Base-by-base conservation (phyloP, 1,284 basidiomycete genomes). In the Vanrija humicola region DNA sequence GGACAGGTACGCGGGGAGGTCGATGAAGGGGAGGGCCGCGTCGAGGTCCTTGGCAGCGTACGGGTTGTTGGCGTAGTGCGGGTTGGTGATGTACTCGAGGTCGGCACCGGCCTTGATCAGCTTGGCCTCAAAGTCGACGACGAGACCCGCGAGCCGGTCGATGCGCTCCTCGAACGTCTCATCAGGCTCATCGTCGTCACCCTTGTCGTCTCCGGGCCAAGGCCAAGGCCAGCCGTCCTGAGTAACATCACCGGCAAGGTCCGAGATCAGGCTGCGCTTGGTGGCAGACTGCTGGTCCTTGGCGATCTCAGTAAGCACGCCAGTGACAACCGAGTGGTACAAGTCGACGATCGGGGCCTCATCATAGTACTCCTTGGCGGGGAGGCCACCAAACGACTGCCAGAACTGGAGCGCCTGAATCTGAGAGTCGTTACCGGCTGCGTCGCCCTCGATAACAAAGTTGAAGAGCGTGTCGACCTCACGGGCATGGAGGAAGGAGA, bases 301-400 rank as follows among this genome's bases (percentile, higher is more conserved):
- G 15, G 70, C 82, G n/a, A 92, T 77, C 7, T 82, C 79, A 9
- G 81, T 64, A 18, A 96, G 80, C 10, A 94, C 80, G 19, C 83
- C 81, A 63, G 85, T 81, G 23, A 95, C 77, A 16, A 90, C 85
- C 43, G 80, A 78, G 60, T 82, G 80, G 76, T 97, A 97, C 12
- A 89, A 76, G 23, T 84, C 81, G 21, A 85, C 74, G 46, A 90
- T 83, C 0, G 80, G 78, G 52, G 85, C 78, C 59, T 98, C 94
- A 47, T 88, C 82, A 73, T 92, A 98, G 74, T 98, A 97, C 77
- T 94, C 90, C 86, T 94, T 92, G 43, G 92, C 86, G 1, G 94
- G 94, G 14, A 98, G 84, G 29, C 92, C 90, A 7, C 97, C 81
- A 10, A 79, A 82, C 7, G 88, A 83, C 69, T 98, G 94, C 62